Percentiles rank a stretch among this genome's conserved stretches.
Conservation (phyloP, 768 basidiomycete species). For the Mrakia gelida region DNA sequence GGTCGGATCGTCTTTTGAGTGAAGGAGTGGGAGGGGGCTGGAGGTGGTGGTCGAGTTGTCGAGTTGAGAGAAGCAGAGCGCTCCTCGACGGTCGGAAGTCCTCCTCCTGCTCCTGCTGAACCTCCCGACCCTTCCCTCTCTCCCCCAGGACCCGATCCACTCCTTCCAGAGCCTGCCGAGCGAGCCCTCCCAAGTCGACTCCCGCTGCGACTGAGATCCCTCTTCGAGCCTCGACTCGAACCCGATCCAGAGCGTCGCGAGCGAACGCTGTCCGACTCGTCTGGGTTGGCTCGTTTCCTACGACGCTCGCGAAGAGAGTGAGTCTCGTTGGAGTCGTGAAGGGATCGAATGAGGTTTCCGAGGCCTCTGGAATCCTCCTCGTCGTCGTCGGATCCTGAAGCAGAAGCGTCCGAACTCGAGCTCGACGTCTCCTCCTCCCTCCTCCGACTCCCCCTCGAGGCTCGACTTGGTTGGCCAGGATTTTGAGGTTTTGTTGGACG, state of each 20-base stretch:
- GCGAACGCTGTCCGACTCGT: background rate
- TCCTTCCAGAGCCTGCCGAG: background rate
- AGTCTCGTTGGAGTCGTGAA: conserved; percentile 1
- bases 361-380: background rate
- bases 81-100: conserved; percentile 5
- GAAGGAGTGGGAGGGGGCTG: background rate
- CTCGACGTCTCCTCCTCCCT: background rate
- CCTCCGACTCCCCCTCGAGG: background rate
- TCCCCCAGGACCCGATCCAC: too few species aligned
- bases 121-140: background rate
- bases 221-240: background rate
- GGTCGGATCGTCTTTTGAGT: background rate
- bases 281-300: background rate
- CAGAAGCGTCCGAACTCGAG: background rate
- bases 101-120: background rate
- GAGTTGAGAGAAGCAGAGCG: background rate
- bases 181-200: background rate
- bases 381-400: background rate
- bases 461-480: background rate
- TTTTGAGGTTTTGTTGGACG: background rate
- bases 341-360: conserved; percentile 6
- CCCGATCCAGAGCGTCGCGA: conserved; percentile 8
- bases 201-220: background rate
- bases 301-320: background rate
- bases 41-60: background rate